Base-by-base conservation (phyloP, 208 protist species). In the Tritrichomonas foetus region DNA sequence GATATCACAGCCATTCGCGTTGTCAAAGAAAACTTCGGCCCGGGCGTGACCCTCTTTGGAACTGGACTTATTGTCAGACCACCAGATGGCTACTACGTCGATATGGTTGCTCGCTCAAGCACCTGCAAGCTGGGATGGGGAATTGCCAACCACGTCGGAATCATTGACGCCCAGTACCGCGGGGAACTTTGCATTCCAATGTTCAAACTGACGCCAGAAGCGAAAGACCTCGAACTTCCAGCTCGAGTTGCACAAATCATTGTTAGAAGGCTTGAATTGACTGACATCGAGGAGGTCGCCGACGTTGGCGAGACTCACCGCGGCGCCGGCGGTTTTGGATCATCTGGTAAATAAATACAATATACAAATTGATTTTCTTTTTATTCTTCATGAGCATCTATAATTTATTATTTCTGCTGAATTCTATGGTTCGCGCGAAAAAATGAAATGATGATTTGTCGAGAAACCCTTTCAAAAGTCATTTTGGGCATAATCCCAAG, bases 181-280 rank as follows among this genome's bases (percentile, higher is more conserved):
- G 78, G 78, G 39, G 78, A 89, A 16, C 47, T 89, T 9, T 89
- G 78, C 36, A 33, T 89, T 89, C 78, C 78, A 61, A n/a, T 89
- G 8, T 44, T 49, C 25, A 89, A 89, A 39, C 33, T 89, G 0
- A 61, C 41, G 16, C 20, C 41, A 61, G 78, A 89, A 53, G 78
- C 47, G 13, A 33, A 89, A 39, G 41, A 44, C 8, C 20, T 89
- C 1, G 25, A 89, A 50, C 27, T 89, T 22, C 78, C 78, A 89
- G 78, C 78, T 22, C 25, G 78, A 57, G 39, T 89, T 53, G 78
- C 22, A 25, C 78, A 89, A 57, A 89, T 89, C 11, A 50, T 89
- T 89, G 47, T 89, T n/a, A 47, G 78, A 36, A 20, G 27, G 16
- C 47, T 89, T 22, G 41, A 53, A 47, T 20, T 89, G 33, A n/a